A percentile compares a stretch with the other conserved stretches of the same genome.
phyloP scores from a whole-genome alignment of 352 stramenopile species.

The Albugo candida region DNA sequence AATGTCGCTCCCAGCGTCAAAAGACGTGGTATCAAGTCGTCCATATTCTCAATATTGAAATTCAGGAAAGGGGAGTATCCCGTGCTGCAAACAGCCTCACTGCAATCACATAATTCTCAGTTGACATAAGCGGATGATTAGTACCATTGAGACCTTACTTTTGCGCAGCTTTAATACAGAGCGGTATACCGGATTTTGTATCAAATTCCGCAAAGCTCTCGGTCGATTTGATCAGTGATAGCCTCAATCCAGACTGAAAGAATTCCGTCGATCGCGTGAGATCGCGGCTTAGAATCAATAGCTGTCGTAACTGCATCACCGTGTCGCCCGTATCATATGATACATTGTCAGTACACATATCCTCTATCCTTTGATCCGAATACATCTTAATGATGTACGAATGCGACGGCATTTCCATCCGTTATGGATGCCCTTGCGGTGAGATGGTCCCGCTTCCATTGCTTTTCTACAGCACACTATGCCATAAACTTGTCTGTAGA shows the following conservation, averaged over 20 bases:
- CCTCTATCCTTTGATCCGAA: too few species aligned
- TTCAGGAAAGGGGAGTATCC: slow-evolving; percentile 84
- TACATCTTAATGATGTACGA: neutral
- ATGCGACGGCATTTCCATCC: slow-evolving; percentile 21
- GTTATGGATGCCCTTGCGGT: slow-evolving; percentile 59
- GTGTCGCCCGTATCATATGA: neutral
- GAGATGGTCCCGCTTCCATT: slow-evolving; percentile 26
- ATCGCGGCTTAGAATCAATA: slow-evolving; percentile 74
- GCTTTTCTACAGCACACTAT: slow-evolving; percentile 65
- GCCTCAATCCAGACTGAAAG: slow-evolving; percentile 62
- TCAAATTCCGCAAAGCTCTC: slow-evolving; percentile 74
- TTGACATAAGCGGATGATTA: neutral
- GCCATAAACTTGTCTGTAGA: slow-evolving; percentile 53
- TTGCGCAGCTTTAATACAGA: slow-evolving; percentile 69
- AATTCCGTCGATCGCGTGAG: slow-evolving; percentile 60
- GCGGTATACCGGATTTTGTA: slow-evolving; percentile 27
- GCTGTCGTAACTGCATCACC: slow-evolving; percentile 42
- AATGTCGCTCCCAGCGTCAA: slow-evolving; percentile 77
- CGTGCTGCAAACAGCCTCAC: slow-evolving; percentile 62
- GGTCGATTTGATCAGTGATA: slow-evolving; percentile 50
- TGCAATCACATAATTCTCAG: slow-evolving; percentile 3
- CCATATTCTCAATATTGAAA: slow-evolving; percentile 80
- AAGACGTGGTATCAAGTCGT: slow-evolving; percentile 65
- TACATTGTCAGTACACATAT: too few species aligned
- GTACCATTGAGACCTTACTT: slow-evolving; percentile 14